Conservation (phyloP, 1,139 yeast species). For the Waltiozyma sp. region DNA sequence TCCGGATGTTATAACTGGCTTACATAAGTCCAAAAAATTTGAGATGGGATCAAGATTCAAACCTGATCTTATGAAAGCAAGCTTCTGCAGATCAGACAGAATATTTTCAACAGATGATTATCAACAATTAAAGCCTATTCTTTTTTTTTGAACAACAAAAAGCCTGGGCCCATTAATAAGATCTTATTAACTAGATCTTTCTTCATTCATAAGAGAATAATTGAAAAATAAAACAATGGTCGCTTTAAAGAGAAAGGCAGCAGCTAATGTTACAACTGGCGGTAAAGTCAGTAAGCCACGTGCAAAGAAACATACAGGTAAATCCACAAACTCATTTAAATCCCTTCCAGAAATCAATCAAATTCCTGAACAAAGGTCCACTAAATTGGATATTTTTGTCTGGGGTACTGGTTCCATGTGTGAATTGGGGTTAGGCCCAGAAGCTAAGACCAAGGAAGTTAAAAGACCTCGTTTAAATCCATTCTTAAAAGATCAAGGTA, state of each 20-base stretch:
- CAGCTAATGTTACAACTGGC: constrained; percentile 9
- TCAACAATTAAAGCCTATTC: too few species aligned
- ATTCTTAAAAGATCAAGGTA: constrained; percentile 50
- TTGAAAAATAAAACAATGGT: constrained; percentile 10
- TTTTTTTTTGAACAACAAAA: too few species aligned
- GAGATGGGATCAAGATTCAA: too few species aligned
- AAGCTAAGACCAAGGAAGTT: constrained; percentile 78
- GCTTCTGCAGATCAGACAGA: not conserved
- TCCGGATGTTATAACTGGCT: not conserved
- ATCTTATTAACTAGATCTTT: too few species aligned
- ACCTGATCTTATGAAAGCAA: not conserved
- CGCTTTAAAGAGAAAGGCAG: constrained; percentile 16
- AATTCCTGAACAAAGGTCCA: constrained; percentile 13
- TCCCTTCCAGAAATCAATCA: constrained; percentile 18
- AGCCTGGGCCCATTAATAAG: too few species aligned
- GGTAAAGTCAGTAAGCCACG: constrained; percentile 9
- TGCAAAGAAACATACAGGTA: constrained; percentile 16
- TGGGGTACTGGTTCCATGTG: constrained; percentile 98
- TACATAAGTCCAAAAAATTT: not conserved
- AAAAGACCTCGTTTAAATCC: constrained; percentile 92
- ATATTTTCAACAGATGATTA: not conserved
- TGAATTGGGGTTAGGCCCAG: constrained; percentile 91
- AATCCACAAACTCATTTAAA: constrained; percentile 18
- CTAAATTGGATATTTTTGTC: constrained; percentile 59
- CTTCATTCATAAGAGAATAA: not conserved